Conservation (phyloP, 1,284 basidiomycete species). For the Cystobasidium pallidum region DNA sequence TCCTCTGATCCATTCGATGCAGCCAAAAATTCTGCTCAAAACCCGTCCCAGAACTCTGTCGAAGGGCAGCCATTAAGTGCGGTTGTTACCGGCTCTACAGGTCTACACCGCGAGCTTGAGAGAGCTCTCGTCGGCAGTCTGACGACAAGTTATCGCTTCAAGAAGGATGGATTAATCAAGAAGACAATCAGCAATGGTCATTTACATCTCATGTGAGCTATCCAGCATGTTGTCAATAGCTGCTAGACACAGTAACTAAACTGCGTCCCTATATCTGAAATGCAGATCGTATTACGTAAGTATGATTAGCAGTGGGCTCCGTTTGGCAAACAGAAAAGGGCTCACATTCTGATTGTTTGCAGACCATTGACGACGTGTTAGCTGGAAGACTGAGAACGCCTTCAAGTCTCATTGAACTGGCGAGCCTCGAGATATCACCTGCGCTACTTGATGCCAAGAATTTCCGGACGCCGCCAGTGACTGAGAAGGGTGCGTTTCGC, state of each 20-base stretch:
- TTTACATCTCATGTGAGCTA: conserved; percentile 59
- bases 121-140: conserved; percentile 81
- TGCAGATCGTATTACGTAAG: conserved; percentile 35
- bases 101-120: conserved; percentile 62
- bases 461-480: conserved; percentile 51
- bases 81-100: conserved; percentile 7
- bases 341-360: background rate
- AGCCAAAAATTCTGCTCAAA: background rate
- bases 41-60: background rate
- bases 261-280: background rate
- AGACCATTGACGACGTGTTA: conserved; percentile 83
- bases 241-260: no score
- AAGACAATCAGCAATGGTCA: conserved; percentile 61
- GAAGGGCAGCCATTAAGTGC: conserved; percentile 3
- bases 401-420: conserved; percentile 84
- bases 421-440: conserved; percentile 72
- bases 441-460: conserved; percentile 45
- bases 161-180: conserved; percentile 87
- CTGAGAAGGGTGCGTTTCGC: conserved; percentile 43
- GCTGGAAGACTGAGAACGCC: conserved; percentile 83
- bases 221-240: background rate
- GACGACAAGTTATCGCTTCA: conserved; percentile 89
- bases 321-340: no score
- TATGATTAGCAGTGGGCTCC: no score
- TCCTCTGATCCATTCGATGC: conserved; percentile 21